Base-by-base conservation (phyloP, 2,329 filamentous ascomycete genomes). In the Endoconidiophora polonica region DNA sequence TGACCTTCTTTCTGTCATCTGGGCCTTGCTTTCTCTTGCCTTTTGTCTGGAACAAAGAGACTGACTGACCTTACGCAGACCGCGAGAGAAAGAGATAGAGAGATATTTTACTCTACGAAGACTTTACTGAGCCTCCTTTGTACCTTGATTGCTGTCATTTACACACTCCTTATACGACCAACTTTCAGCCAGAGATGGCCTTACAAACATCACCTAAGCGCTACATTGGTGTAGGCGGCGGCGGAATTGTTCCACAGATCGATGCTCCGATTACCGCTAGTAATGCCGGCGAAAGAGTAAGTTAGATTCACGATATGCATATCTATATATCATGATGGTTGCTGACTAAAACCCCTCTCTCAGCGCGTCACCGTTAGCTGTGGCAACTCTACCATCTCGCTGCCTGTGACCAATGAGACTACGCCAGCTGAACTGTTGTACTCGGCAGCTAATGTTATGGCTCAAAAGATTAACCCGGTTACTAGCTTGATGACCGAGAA, bases 221-320 rank as follows among this genome's bases (percentile, higher is more conserved):
- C 48, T 63, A 63, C 45, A 71, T 72, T 51, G 64, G 68, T 53
- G 60, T 61, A n/a, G 68, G 68, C 23, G 69, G 67, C 10, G 66
- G 61, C 55, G 69, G 68, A 52, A 65, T 69, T 51, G 66, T 69
- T 4, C 67, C 69, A 38, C 68, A 70, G 47, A 79, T 72, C 41
- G 86, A 93, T 67, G 84, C 84, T 20, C 87, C 87, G 1, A 70
- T 81, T 7, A 87, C 86, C 49, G 85, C 85, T 12, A 81, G 83
- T 52, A 93, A 93, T 65, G 76, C 82, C 54, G 81, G 80, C 43
- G 83, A 88, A 59, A 72, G 86, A 57, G 80, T 83, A 65, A 70
- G 77, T 68, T 14, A 23, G 16, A 39, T 14, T 10, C 22, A 20
- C 47, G 39, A 43, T 10, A 18, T 47, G n/a, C 7, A 18, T 23